These are phyloP conservation scores for Neoboletus subvelutipes DNA, from an alignment of 768 basidiomycete genomes.

Conservation along the genomic window DNA sequence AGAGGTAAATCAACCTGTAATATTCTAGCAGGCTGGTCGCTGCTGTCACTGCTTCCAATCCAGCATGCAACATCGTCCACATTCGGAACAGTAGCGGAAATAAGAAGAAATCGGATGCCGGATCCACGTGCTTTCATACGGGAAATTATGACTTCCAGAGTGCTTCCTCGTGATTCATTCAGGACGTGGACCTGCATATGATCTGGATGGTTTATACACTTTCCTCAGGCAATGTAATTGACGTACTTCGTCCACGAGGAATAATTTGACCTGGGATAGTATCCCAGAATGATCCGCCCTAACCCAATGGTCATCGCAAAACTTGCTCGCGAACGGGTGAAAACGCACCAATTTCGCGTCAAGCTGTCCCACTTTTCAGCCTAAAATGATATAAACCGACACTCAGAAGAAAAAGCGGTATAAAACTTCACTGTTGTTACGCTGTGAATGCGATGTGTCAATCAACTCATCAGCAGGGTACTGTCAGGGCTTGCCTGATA, in stretches of 20 bases:
- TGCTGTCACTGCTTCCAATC: constrained; percentile 55
- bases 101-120: constrained; percentile 76
- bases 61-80: constrained; percentile 86
- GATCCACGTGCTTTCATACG: constrained; percentile 82
- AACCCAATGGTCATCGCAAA: constrained; percentile 7
- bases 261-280: constrained; percentile 69
- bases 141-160: constrained; percentile 90
- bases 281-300: constrained; percentile 67
- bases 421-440: constrained; percentile 67
- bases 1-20: constrained; percentile 54
- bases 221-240: background rate
- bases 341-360: constrained; percentile 83
- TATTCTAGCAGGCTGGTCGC: constrained; percentile 50
- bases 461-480: background rate
- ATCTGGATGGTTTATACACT: background rate
- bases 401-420: background rate
- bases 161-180: constrained; percentile 87
- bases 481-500: constrained; percentile 9
- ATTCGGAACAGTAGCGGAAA: constrained; percentile 95
- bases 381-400: constrained; percentile 36
- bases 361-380: constrained; percentile 97
- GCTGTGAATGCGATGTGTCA: constrained; percentile 34
- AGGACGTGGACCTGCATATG: constrained; percentile 79
- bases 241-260: constrained; percentile 87
- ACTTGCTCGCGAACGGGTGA: background rate